Evolutionary conservation across 2,329 filamentous ascomycete genomes (phyloP).

Genomic region (Reticulascus tulasneorum): DNA sequence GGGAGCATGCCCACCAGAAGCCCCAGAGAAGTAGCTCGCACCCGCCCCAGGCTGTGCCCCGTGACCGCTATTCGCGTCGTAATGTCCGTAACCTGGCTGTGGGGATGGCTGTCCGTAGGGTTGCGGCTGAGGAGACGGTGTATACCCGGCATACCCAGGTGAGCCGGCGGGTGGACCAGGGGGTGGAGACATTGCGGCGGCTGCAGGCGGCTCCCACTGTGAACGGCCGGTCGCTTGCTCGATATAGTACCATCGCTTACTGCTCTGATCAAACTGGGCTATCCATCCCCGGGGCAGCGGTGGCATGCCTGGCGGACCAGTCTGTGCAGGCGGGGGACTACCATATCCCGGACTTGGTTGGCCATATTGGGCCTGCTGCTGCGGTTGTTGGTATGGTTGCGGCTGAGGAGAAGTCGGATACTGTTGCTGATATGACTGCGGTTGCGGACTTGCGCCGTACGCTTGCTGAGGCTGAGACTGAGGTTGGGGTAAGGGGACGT

Average conservation of each 20-base stretch:
- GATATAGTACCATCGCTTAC: conserved; percentile 54
- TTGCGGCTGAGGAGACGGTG: conserved; percentile 11
- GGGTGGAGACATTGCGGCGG: conserved; percentile 2
- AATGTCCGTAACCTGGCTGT: no score
- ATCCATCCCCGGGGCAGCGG: conserved; percentile 50
- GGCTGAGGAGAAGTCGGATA: not conserved
- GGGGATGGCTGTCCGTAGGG: conserved; percentile 7
- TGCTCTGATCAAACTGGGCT: conserved; percentile 50
- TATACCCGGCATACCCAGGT: conserved; percentile 13
- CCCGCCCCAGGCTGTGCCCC: conserved; percentile 14
- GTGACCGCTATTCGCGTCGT: not conserved
- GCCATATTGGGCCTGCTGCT: conserved; percentile 8
- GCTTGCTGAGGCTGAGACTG: conserved; percentile 2
- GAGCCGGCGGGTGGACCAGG: conserved; percentile 7
- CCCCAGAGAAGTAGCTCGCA: conserved; percentile 3
- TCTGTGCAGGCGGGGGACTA: conserved; percentile 10
- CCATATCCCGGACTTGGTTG: conserved; percentile 13
- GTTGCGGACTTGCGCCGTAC: conserved; percentile 9
- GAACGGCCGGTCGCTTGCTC: conserved; percentile 51
- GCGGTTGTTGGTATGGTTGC: conserved; percentile 11
- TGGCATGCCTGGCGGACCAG: conserved; percentile 28
- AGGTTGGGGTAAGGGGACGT: conserved; percentile 12
- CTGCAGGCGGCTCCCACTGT: conserved; percentile 48
- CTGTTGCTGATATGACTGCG: conserved; percentile 6
- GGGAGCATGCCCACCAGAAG: conserved; percentile 14